phyloP scores from a whole-genome alignment of 1,284 basidiomycete genomes.

The Earliella scabrosa region DNA sequence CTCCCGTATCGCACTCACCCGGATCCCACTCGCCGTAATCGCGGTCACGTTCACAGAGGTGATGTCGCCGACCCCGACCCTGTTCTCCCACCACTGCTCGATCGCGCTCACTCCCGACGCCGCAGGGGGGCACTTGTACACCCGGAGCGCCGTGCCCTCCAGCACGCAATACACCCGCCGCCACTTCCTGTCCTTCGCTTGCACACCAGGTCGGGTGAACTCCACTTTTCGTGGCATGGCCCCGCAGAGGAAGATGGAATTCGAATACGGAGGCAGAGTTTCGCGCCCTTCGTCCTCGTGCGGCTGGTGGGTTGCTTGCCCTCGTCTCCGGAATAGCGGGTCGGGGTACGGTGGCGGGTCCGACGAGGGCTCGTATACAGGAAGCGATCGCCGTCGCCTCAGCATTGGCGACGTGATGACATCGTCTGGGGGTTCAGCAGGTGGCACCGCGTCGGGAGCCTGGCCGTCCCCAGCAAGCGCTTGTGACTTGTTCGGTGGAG shows the following conservation, averaged over 20 bases:
- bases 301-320: conserved; percentile 43
- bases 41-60: conserved; percentile 27
- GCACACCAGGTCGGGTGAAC: conserved; percentile 83
- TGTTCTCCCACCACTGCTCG: conserved; percentile 77
- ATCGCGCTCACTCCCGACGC: conserved; percentile 53
- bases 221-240: conserved; percentile 95
- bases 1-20: conserved; percentile 29
- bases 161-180: conserved; percentile 87
- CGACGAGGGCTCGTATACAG: conserved; percentile 51
- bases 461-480: conserved; percentile 6
- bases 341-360: conserved; percentile 57
- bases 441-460: conserved; percentile 16
- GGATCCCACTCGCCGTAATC: conserved; percentile 25
- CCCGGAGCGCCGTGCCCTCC: conserved; percentile 87
- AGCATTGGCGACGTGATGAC: conserved; percentile 33
- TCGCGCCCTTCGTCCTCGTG: conserved; percentile 81
- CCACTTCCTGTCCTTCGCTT: conserved; percentile 93
- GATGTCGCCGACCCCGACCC: conserved; percentile 70
- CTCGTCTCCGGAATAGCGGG: conserved; percentile 34
- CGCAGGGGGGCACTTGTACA: conserved; percentile 74
- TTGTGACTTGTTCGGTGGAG: conserved; percentile 9
- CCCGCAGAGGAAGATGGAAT: conserved; percentile 83
- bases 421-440: conserved; percentile 23
- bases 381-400: conserved; percentile 59
- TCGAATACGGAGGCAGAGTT: conserved; percentile 82